These are phyloP conservation scores for Ilyonectria destructans DNA, from an alignment of 2,329 filamentous ascomycete species.

Conservation along the genomic window DNA sequence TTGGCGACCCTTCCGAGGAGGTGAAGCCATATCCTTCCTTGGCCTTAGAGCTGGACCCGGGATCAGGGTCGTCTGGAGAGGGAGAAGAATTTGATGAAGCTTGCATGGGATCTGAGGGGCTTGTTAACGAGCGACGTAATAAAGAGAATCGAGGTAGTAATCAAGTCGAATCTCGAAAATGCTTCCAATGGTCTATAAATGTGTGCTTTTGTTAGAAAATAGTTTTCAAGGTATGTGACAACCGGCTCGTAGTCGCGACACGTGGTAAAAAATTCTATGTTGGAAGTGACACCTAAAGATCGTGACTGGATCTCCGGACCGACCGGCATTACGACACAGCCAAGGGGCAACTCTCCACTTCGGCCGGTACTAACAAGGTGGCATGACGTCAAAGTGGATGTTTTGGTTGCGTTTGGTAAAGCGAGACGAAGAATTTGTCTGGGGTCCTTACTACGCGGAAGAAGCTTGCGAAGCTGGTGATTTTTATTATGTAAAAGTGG, in stretches of 20 bases:
- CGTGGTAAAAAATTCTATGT: constrained; percentile 1
- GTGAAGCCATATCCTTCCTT: background rate
- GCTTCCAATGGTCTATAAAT: constrained; percentile 1
- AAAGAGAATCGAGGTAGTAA: background rate
- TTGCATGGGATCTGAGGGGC: constrained; percentile 38
- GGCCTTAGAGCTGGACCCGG: constrained; percentile 34
- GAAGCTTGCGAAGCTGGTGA: background rate
- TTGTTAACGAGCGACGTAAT: constrained; percentile 35
- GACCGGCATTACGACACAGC: background rate
- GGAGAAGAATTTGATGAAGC: constrained; percentile 34
- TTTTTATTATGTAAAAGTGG: constrained; percentile 13
- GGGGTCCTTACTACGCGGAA: background rate
- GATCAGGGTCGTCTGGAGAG: constrained; percentile 44
- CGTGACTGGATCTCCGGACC: constrained; percentile 12
- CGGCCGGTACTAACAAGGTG: background rate
- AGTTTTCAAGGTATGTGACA: background rate
- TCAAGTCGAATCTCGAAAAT: background rate
- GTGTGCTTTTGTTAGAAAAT: background rate
- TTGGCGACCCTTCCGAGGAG: constrained; percentile 31
- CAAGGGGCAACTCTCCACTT: background rate
- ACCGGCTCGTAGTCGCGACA: background rate
- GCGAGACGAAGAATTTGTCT: background rate
- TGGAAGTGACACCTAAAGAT: constrained; percentile 4
- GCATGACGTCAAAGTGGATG: background rate
- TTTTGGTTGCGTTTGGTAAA: background rate